Evolutionary conservation across 2,329 filamentous ascomycete species (phyloP), one percentile per base, ranked within the genome.

Genomic region (Aureobasidium musti): DNA sequence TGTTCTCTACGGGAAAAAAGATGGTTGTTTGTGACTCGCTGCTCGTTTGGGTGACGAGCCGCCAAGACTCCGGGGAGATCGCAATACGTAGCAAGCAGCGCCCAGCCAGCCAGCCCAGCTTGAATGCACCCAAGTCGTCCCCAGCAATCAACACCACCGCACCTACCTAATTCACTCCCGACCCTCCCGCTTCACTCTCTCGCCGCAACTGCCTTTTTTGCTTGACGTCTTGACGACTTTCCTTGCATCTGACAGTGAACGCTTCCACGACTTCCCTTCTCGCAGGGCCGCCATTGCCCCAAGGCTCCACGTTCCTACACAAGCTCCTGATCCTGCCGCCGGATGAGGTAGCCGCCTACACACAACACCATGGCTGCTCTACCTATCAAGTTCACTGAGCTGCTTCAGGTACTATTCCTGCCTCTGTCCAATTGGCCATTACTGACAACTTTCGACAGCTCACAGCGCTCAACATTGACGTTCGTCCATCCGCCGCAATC

Each of bases 381-480:
- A 77, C 92, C 91, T 76, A 96, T 97, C 82, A 92, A 92, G 84
- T 96, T 97, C 81, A 90, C 90, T 79, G 92, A 96, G 88, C 87
- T 94, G 76, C 86, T 94, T 79, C 91, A 93, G 84, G 87, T 89
- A 80, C 70, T 78, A 19, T 60, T 54, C n/a, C 30, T 26, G n/a
- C 47, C 28, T 39, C 35, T 54, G 63, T 52, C 28, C 57, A 85
- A 72, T 57, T 69, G 72, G 71, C 45, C n/a, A 73, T 78, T 56
- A 74, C 72, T 69, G 57, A 61, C 60, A 68, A 66, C 3, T 3
- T 3, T 66, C 65, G 56, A 72, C 63, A 80, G 78, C 79, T 83
- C 66, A 80, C 78, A 67, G 77, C 79, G 69, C 76, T 80, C 68
- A 81, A 82, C 71, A 81, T 83, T 65, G 78, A 78, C 74, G 81